These are phyloP conservation scores for Arachis monticola DNA, from an alignment of 331 rosid species.

Conservation along the genomic window DNA sequence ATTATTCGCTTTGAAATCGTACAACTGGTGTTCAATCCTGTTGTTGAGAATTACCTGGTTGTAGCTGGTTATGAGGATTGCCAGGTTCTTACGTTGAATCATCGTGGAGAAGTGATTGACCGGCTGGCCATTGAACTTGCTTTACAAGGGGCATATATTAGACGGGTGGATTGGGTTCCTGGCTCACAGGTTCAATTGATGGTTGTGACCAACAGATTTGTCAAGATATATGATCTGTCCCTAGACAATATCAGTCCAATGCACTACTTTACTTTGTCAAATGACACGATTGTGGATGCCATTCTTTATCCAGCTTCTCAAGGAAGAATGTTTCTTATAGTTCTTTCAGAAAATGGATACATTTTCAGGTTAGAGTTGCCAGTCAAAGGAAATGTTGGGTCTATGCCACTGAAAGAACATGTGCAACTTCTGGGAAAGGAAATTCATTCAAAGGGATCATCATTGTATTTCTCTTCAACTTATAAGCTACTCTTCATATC, in stretches of 20 bases:
- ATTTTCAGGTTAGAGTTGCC: conserved; percentile 88
- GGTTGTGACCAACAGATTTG: conserved; percentile 91
- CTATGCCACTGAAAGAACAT: conserved; percentile 80
- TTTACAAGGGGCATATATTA: conserved; percentile 91
- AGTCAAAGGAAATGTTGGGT: conserved; percentile 80
- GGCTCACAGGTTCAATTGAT: conserved; percentile 96
- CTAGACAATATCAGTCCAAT: conserved; percentile 94
- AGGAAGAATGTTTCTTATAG: conserved; percentile 84
- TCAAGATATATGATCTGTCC: conserved; percentile 93
- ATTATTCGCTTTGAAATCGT: conserved; percentile 96
- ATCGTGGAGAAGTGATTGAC: conserved; percentile 95
- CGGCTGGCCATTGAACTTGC: conserved; percentile 98
- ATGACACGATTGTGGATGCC: conserved; percentile 89
- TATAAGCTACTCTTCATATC: conserved; percentile 81
- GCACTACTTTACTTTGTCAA: conserved; percentile 94
- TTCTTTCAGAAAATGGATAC: conserved; percentile 88
- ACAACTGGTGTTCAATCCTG: conserved; percentile 79
- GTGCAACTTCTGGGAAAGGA: conserved; percentile 75
- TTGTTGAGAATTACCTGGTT: conserved; percentile 87
- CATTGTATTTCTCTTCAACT: conserved; percentile 75
- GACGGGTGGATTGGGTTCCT: conserved; percentile 94
- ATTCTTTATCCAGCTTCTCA: conserved; percentile 82
- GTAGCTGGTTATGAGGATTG: conserved; percentile 98
- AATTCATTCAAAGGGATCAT: conserved; percentile 80
- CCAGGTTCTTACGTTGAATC: conserved; percentile 91